A percentile compares a stretch with the other conserved stretches of the same genome.
phyloP scores from a whole-genome alignment of 441 rosid species.

The Corymbia calophylla region DNA sequence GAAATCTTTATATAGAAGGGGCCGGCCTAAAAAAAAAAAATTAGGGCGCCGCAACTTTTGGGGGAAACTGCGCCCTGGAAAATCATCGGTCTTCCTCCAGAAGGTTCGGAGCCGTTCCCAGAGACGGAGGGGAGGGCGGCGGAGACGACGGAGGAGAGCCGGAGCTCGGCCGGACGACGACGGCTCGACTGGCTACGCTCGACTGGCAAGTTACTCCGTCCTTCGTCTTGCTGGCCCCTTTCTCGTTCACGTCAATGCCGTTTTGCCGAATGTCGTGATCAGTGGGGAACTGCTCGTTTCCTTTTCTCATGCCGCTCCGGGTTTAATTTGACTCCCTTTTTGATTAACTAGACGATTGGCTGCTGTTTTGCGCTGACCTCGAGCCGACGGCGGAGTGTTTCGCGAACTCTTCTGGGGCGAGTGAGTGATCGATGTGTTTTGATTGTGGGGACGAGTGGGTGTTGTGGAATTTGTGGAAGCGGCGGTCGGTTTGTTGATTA shows the following conservation, averaged over 20 bases:
- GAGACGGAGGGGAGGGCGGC: neutral
- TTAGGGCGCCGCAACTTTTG: neutral
- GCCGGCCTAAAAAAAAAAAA: neutral
- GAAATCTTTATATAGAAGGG: neutral
- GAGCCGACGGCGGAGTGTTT: neutral
- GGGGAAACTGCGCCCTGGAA: neutral
- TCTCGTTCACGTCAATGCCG: neutral
- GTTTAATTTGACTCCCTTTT: neutral
- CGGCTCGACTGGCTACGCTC: neutral
- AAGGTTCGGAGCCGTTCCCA: neutral
- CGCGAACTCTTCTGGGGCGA: neutral
- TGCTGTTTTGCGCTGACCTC: neutral
- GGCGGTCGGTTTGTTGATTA: neutral
- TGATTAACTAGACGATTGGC: neutral
- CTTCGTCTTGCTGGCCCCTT: neutral
- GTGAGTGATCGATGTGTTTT: neutral
- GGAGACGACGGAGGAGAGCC: neutral
- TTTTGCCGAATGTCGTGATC: accelerated
- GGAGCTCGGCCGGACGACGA: neutral
- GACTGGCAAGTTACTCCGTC: neutral
- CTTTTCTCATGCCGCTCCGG: neutral
- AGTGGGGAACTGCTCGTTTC: neutral
- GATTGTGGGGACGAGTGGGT: neutral
- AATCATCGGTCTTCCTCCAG: neutral
- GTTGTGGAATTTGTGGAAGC: neutral